phyloP scores from a whole-genome alignment of 2,329 filamentous ascomycete genomes.

The Teratosphaeriaceae sp. region DNA sequence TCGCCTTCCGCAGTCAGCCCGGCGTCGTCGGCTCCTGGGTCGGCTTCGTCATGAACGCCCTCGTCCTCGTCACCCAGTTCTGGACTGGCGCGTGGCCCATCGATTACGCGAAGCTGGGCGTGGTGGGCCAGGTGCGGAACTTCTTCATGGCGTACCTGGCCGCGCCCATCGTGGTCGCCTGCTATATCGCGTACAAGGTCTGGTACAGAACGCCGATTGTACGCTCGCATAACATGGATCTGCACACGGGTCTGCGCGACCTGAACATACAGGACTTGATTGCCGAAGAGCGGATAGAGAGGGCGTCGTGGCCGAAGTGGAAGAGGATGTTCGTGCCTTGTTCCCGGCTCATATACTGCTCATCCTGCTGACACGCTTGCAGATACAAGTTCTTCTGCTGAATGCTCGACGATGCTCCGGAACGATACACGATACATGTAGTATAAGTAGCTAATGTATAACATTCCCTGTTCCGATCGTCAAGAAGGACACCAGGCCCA shows the following conservation, averaged over 20 bases:
- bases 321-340: conserved; percentile 44
- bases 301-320: conserved; percentile 45
- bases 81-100: conserved; percentile 80
- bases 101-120: conserved; percentile 32
- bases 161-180: conserved; percentile 29
- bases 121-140: conserved; percentile 17
- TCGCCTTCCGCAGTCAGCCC: conserved; percentile 75
- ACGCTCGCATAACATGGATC: conserved; percentile 68
- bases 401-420: background rate
- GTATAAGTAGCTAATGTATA: conserved; percentile 1
- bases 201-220: conserved; percentile 64
- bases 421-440: background rate
- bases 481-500: background rate
- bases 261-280: conserved; percentile 74
- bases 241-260: conserved; percentile 78
- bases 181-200: conserved; percentile 62
- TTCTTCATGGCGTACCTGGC: conserved; percentile 31
- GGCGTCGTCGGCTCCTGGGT: conserved; percentile 75
- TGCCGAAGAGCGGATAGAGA: conserved; percentile 72
- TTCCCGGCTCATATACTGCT: too few relatives aligned
- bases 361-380: background rate
- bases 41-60: conserved; percentile 66
- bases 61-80: conserved; percentile 68
- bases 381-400: conserved; percentile 5
- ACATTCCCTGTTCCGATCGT: background rate